These are phyloP conservation scores for Boletus speciosus DNA, from an alignment of 768 basidiomycete species.

Conservation along the genomic window DNA sequence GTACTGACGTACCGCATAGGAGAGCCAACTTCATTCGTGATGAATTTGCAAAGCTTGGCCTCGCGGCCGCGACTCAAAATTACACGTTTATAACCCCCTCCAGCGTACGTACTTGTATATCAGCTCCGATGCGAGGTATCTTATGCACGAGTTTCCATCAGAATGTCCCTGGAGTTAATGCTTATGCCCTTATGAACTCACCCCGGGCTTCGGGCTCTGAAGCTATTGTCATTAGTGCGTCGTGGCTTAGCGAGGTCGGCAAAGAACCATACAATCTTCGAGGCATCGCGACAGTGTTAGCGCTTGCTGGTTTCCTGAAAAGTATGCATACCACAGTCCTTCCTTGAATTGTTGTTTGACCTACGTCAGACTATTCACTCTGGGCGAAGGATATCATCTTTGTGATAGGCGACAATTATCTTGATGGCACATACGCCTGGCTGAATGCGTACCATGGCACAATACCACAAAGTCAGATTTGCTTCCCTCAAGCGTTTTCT, in stretches of 20 bases:
- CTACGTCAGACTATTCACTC: constrained; percentile 64
- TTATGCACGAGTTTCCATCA: constrained; percentile 28
- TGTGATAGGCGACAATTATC: constrained; percentile 81
- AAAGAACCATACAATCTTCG: constrained; percentile 69
- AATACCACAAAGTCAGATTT: constrained; percentile 58
- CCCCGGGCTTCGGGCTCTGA: constrained; percentile 93
- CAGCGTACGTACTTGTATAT: constrained; percentile 37
- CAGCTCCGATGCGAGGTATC: neutral
- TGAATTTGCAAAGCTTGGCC: constrained; percentile 73
- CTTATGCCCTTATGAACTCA: constrained; percentile 77
- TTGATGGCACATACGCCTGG: constrained; percentile 94
- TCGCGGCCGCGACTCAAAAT: constrained; percentile 63
- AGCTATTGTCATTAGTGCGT: constrained; percentile 87
- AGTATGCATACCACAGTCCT: constrained; percentile 42
- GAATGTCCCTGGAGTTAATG: constrained; percentile 66
- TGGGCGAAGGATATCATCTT: constrained; percentile 97
- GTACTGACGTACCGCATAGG: constrained; percentile 37
- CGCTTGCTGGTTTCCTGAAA: constrained; percentile 81
- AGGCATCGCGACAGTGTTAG: constrained; percentile 80
- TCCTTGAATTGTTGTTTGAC: constrained; percentile 3
- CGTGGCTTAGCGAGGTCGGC: constrained; percentile 73
- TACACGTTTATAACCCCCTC: constrained; percentile 56
- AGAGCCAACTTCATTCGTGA: constrained; percentile 57
- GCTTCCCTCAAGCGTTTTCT: neutral
- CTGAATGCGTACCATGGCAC: constrained; percentile 76